Conservation (phyloP, 176 grass and related monocot genomes). For the Secale cereale region DNA sequence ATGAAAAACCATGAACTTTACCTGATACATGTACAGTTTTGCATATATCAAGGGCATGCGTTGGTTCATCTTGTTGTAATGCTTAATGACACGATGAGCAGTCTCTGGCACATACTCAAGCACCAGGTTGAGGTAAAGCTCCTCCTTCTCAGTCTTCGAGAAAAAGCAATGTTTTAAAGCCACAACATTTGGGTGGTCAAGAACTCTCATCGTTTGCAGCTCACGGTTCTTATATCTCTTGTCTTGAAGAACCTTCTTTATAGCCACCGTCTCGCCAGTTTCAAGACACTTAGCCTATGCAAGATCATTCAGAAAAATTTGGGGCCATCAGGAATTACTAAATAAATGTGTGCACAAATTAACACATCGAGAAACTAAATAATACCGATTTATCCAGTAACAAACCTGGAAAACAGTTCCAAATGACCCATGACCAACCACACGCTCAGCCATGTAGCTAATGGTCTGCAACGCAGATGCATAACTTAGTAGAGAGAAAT, state of each 20-base stretch:
- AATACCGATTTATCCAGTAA: conserved; percentile 19
- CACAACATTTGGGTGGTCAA: conserved; percentile 93
- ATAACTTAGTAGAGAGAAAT: conserved; percentile 5
- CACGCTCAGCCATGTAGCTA: conserved; percentile 82
- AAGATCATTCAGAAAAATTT: conserved; percentile 14
- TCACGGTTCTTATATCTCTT: conserved; percentile 91
- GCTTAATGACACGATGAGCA: conserved; percentile 73
- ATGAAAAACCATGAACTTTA: conserved; percentile 11
- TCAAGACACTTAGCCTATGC: conserved; percentile 82
- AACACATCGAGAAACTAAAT: neutral
- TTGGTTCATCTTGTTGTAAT: conserved; percentile 88
- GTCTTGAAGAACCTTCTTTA: conserved; percentile 96
- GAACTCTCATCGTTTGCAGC: conserved; percentile 74
- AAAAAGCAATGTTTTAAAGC: conserved; percentile 87
- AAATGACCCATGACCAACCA: conserved; percentile 72
- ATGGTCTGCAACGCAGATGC: conserved; percentile 55
- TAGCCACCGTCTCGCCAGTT: conserved; percentile 82
- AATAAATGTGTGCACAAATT: neutral
- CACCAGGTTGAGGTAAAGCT: conserved; percentile 91
- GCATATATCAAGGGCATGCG: conserved; percentile 86
- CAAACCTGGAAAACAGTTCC: conserved; percentile 82
- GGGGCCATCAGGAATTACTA: neutral
- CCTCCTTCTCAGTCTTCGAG: conserved; percentile 88
- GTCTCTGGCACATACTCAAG: conserved; percentile 96
- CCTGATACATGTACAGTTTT: conserved; percentile 95